A percentile compares a stretch with the other conserved stretches of the same genome.
phyloP scores from a whole-genome alignment of 2,329 filamentous ascomycete species.

The Ascochyta pisi region DNA sequence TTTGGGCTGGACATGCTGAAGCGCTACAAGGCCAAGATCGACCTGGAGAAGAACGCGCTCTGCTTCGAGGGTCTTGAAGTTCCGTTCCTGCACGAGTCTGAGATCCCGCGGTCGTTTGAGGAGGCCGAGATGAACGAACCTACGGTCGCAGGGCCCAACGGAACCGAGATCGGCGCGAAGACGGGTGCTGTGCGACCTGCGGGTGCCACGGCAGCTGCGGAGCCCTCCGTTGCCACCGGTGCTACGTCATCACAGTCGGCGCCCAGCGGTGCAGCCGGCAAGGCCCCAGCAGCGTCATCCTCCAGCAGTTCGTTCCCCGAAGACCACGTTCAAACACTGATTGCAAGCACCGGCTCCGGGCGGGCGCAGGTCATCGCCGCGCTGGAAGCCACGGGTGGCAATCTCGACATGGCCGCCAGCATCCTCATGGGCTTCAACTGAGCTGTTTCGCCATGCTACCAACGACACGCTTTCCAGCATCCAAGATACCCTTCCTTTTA shows the following conservation, averaged over 20 bases:
- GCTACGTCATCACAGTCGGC: conserved; percentile 18
- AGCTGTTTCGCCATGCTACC: neutral
- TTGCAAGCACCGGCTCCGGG: conserved; percentile 74
- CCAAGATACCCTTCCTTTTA: conserved; percentile 13
- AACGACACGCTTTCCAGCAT: neutral
- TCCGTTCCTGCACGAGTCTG: conserved; percentile 87
- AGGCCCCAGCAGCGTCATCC: conserved; percentile 23
- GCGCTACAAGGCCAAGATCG: conserved; percentile 90
- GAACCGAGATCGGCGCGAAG: conserved; percentile 84
- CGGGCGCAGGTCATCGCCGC: conserved; percentile 79
- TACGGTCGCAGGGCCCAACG: conserved; percentile 81
- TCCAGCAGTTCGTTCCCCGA: conserved; percentile 56
- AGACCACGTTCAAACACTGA: conserved; percentile 76
- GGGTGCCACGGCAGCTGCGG: conserved; percentile 43
- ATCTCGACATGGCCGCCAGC: conserved; percentile 87
- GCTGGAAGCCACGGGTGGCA: conserved; percentile 80
- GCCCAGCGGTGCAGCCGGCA: conserved; percentile 23
- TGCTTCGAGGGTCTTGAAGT: conserved; percentile 89
- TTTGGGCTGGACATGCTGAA: conserved; percentile 97
- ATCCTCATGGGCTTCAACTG: conserved; percentile 64
- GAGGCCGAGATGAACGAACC: conserved; percentile 79
- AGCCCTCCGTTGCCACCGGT: conserved; percentile 26
- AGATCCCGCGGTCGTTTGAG: conserved; percentile 85
- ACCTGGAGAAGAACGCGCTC: conserved; percentile 82
- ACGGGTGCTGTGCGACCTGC: conserved; percentile 76